Evolutionary conservation across 2,329 filamentous ascomycete genomes (phyloP).

Genomic region (Fonsecaea pedrosoi): DNA sequence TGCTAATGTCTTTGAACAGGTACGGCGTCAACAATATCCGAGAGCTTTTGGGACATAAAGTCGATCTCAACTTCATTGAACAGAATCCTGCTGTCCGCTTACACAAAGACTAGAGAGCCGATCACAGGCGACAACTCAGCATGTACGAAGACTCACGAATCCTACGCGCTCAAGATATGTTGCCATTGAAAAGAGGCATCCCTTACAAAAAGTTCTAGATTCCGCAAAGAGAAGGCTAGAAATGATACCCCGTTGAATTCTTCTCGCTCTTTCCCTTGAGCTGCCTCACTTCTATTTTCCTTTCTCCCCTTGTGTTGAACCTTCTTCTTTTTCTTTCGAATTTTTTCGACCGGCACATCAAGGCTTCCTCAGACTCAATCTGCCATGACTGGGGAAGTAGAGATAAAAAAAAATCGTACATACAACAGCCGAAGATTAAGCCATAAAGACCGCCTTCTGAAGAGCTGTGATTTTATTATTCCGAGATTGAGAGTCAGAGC

Average conservation of each 20-base stretch:
- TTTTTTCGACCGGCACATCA: constrained; percentile 49
- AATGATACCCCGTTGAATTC: constrained; percentile 36
- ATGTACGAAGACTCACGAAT: constrained; percentile 11
- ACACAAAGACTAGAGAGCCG: constrained; percentile 73
- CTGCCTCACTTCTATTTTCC: not conserved
- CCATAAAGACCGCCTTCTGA: constrained; percentile 59
- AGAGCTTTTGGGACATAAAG: constrained; percentile 91
- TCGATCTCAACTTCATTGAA: constrained; percentile 91
- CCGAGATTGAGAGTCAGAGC: constrained; percentile 64
- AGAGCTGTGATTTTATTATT: constrained; percentile 64
- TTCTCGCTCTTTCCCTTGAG: not conserved
- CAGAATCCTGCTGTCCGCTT: constrained; percentile 88
- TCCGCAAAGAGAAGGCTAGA: constrained; percentile 29
- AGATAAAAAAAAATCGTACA: constrained; percentile 46
- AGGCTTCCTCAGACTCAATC: constrained; percentile 51
- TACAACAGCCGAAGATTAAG: constrained; percentile 49
- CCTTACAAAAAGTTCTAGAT: constrained; percentile 8
- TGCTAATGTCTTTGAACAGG: constrained; percentile 43
- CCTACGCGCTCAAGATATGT: constrained; percentile 2
- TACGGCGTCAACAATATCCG: constrained; percentile 86
- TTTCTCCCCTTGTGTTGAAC: not conserved
- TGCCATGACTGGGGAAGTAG: constrained; percentile 54
- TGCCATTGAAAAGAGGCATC: not conserved
- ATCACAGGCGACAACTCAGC: not conserved
- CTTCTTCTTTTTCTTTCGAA: not conserved